Evolutionary conservation across 1,284 basidiomycete genomes (phyloP).

Genomic region (Grifola frondosa): DNA sequence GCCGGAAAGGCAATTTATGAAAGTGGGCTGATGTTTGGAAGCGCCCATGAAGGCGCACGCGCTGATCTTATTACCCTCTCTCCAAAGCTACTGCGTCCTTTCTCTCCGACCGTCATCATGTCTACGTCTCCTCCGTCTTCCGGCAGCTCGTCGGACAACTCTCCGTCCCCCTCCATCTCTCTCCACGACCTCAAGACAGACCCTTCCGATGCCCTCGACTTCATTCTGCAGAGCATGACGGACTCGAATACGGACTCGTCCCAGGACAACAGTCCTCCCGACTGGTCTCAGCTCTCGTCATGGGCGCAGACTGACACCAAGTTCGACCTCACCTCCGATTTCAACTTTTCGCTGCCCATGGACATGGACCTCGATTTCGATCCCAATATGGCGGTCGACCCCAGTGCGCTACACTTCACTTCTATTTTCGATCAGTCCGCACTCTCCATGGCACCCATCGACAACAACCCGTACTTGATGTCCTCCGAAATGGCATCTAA

Average conservation of each 20-base stretch:
- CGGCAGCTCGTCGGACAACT: constrained; percentile 28
- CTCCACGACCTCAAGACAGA: constrained; percentile 24
- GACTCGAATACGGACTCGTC: constrained; percentile 18
- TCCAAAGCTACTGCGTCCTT: constrained; percentile 7
- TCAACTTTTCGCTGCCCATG: constrained; percentile 42
- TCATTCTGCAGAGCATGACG: constrained; percentile 32
- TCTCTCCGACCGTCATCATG: constrained; percentile 19
- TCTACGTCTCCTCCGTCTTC: constrained; percentile 29
- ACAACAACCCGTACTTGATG: constrained; percentile 15
- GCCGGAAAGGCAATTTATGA: constrained; percentile 1
- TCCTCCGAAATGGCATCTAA: constrained; percentile 11
- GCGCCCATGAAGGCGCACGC: neutral
- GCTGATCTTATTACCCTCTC: constrained; percentile 12
- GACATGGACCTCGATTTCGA: constrained; percentile 60
- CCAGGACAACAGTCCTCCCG: constrained; percentile 35
- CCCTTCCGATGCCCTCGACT: constrained; percentile 27
- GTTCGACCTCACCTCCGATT: constrained; percentile 44
- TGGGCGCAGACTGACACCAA: constrained; percentile 44
- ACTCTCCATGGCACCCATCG: constrained; percentile 12
- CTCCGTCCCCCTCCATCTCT: constrained; percentile 26
- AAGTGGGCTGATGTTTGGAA: constrained; percentile 10
- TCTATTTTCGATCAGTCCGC: constrained; percentile 28
- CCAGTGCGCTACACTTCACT: constrained; percentile 59
- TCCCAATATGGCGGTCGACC: constrained; percentile 54
- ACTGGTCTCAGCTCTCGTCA: constrained; percentile 52